Evolutionary conservation across 1,284 basidiomycete genomes (phyloP).

Genomic region (Irpex lacteus): DNA sequence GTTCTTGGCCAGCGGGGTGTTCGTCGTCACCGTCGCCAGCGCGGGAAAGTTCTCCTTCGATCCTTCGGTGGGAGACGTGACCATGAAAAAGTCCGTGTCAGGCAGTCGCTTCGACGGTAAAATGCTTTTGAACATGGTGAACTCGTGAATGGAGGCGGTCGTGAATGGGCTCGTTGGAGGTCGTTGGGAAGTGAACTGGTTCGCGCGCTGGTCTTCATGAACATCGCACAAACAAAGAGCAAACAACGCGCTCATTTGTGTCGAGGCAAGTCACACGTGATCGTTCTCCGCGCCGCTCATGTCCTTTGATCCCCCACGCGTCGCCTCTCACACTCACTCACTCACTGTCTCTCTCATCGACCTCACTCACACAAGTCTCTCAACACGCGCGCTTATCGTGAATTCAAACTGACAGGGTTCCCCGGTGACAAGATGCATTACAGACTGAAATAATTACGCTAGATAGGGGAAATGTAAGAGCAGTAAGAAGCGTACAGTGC

Average conservation of each 20-base stretch:
- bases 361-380: no score
- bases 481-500: no score
- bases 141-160: constrained; percentile 3
- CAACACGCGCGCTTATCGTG: no score
- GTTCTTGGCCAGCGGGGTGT: constrained; percentile 19
- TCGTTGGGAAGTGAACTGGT: constrained; percentile 1
- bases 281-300: not conserved
- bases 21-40: constrained; percentile 13
- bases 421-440: no score
- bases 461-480: no score
- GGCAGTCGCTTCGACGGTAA: constrained; percentile 61
- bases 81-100: constrained; percentile 68
- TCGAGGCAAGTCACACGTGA: not conserved
- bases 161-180: constrained; percentile 3
- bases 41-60: constrained; percentile 66
- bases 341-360: no score
- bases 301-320: no score
- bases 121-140: constrained; percentile 71
- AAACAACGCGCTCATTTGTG: constrained; percentile 13
- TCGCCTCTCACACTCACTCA: no score
- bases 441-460: no score
- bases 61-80: constrained; percentile 48
- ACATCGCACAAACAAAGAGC: constrained; percentile 11
- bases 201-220: constrained; percentile 2
- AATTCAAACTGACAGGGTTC: no score